Conservation (phyloP, 1,139 yeast genomes). For the Hanseniaspora uvarum region DNA sequence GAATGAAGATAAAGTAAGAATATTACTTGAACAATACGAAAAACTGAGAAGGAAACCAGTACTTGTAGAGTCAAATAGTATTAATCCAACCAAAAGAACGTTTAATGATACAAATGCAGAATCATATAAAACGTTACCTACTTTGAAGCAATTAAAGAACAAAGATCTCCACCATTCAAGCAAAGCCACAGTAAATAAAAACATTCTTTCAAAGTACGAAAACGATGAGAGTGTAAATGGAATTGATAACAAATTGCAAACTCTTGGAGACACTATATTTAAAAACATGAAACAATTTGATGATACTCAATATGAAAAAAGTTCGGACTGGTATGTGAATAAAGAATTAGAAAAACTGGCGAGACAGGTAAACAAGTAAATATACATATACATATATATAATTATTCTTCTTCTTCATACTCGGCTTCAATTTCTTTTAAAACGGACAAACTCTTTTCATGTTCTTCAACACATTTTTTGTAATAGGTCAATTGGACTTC, state of each 20-base stretch:
- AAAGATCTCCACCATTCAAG: background rate
- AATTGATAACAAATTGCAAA: background rate
- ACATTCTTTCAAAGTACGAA: background rate
- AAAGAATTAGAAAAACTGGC: background rate
- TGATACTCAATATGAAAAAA: background rate
- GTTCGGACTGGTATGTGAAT: background rate
- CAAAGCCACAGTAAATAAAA: background rate
- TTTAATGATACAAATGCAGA: background rate
- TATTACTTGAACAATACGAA: background rate
- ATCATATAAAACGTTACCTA: background rate
- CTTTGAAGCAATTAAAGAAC: constrained; percentile 2
- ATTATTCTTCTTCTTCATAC: constrained; percentile 19
- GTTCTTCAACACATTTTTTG: constrained; percentile 41
- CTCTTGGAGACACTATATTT: background rate
- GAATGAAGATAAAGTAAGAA: background rate
- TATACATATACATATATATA: constrained; percentile 5
- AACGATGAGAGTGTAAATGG: background rate
- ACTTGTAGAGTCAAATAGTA: background rate
- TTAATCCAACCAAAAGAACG: background rate
- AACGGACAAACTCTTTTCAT: constrained; percentile 36
- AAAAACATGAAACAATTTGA: constrained; percentile 2
- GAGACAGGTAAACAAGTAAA: background rate
- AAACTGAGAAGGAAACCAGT: background rate
- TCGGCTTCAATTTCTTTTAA: constrained; percentile 28
- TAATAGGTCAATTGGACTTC: constrained; percentile 60